Evolutionary conservation across 2,329 filamentous ascomycete genomes (phyloP), one percentile per base, ranked within the genome.

Genomic region (Teratosphaeria nubilosa): DNA sequence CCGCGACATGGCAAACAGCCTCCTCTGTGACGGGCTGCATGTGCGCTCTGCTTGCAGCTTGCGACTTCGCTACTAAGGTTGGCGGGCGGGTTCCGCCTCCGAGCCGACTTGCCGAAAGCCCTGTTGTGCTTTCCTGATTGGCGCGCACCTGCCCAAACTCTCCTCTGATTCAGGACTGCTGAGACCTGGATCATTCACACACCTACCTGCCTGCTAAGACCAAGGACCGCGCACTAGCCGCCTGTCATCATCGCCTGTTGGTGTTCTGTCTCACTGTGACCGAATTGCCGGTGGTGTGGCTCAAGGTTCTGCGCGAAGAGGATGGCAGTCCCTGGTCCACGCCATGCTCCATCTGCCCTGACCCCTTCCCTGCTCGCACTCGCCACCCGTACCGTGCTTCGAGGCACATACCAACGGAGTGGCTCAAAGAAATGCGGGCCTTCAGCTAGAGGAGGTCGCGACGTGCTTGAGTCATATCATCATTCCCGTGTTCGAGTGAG

Each of bases 401-500:
- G 51, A 53, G 13, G 51, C 51, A 53, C 51, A 34, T 22, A 30
- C 25, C 51, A 22, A 13, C 51, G 16, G 51, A 30, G 25, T 53
- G 51, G 51, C 51, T 53, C 51, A 53, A 53, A 53, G 51, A 53
- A 53, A 30, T 34, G 51, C 25, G 51, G 25, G 14, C 51, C 31
- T 34, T 53, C 51, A 53, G 51, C 14, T 30, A 16, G 22, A 16
- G 51, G 5, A n/a, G 13, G 34, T 11, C 16, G 34, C 34, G 25
- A 34, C 14, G 31, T 20, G 25, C 51, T 30, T 55, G 53, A 55
- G 53, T 55, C 53, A 55, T 34, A 27, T 13, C 24, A 45, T 55
- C 53, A 55, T 55, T 53, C 51, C 51, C 51, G 25, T 20, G 14
- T 34, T 7, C 30, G 34, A 55, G 53, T 55, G 53, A 55, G 53